Base-by-base conservation (phyloP, 2,329 filamentous ascomycete genomes). In the Apiospora sp. region DNA sequence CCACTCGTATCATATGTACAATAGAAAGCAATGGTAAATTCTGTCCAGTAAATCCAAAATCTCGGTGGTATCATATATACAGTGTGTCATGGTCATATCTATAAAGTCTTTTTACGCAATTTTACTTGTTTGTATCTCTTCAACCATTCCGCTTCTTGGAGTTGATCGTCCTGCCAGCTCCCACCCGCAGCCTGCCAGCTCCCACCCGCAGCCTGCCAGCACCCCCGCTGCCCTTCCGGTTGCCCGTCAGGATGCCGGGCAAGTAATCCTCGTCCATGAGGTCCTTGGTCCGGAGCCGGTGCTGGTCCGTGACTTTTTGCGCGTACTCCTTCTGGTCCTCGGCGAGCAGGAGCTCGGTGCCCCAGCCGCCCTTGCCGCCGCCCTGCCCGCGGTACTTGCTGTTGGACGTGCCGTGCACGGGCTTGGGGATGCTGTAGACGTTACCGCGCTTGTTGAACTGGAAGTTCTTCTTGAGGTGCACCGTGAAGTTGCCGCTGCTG, bases 261-360 rank as follows among this genome's bases (percentile, higher is more conserved):
- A 98, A 83, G 81, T 95, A 97, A 83, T 99, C 96, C 80, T 97
- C 92, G 80, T 98, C 96, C 96, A 98, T 97, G 72, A 98, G 84
- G 83, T 98, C 94, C 79, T 90, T 92, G 81, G 93, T 90, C 79
- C 92, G 92, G 71, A 85, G 86, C 77, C 92, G 90, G 77, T 88
- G 89, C 80, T 93, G 89, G 76, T 91, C 88, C 3, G 88, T 88
- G 22, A 89, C 81, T 71, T 91, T 91, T 75, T 88, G 86, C 58
- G 89, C 82, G 82, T 93, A 98, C 85, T 99, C 96, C 85, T 97
- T 98, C 86, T 99, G 96, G 81, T 99, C 96, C 84, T 98, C 96
- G 0, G 95, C 91, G 13, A 99, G 85, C 71, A 99, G 94, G 75
- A 99, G 85, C 48, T 92, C 91, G 54, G 89, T 88, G 13, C 95